phyloP scores from a whole-genome alignment of 1,284 basidiomycete genomes.

The Thelephora terrestris region DNA sequence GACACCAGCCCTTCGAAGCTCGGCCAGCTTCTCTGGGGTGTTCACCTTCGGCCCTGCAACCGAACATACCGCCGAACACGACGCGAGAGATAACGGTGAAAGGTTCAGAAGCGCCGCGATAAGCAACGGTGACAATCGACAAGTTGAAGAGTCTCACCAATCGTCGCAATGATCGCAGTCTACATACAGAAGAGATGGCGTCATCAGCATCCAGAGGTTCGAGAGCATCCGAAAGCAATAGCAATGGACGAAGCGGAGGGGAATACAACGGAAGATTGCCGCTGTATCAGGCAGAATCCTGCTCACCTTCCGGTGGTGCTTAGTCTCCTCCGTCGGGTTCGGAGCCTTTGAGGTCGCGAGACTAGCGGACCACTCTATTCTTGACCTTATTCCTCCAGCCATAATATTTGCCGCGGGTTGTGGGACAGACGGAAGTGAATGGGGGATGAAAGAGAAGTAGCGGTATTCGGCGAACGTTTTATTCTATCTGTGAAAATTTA shows the following conservation, averaged over 20 bases:
- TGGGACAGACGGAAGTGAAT: background rate
- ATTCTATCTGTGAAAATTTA: constrained; percentile 5
- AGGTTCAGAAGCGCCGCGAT: background rate
- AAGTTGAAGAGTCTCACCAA: constrained; percentile 45
- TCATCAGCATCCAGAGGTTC: too few relatives aligned
- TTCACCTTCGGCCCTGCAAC: constrained; percentile 82
- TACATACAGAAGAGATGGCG: constrained; percentile 22
- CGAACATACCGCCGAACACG: constrained; percentile 7
- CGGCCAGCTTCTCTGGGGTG: constrained; percentile 73
- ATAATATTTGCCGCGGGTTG: constrained; percentile 6
- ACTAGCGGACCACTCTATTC: constrained; percentile 85
- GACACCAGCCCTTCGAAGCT: constrained; percentile 82
- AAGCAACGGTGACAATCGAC: constrained; percentile 3
- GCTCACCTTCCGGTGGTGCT: constrained; percentile 81
- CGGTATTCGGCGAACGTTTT: background rate
- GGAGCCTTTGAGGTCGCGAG: constrained; percentile 65
- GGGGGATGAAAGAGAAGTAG: background rate
- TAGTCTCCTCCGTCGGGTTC: constrained; percentile 65
- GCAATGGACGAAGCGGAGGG: constrained; percentile 7
- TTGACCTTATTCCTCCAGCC: constrained; percentile 56
- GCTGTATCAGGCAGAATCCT: constrained; percentile 8
- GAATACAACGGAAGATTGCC: background rate
- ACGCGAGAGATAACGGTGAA: constrained; percentile 1
- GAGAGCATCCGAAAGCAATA: constrained; percentile 2
- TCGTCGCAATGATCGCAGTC: constrained; percentile 96